These are phyloP conservation scores for Starmerella ratchasimensis DNA, from an alignment of 805 yeast species.

Conservation along the genomic window DNA sequence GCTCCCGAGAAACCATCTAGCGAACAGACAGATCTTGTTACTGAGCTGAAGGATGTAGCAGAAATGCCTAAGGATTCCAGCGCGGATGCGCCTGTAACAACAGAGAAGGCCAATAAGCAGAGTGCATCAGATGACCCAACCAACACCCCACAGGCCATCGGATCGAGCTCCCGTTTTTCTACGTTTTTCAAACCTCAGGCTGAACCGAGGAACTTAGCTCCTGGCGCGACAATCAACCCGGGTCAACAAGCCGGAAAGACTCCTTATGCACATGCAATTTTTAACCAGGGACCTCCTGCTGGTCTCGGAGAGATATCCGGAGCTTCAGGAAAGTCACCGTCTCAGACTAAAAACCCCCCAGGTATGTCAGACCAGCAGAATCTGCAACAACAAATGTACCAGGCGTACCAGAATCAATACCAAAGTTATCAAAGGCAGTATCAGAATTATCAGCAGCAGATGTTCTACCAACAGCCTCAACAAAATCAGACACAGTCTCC, in stretches of 20 bases:
- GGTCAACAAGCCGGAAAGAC: no score
- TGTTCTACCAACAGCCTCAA: no score
- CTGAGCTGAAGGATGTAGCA: neutral
- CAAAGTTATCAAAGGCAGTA: no score
- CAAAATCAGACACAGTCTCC: no score
- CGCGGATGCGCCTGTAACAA: neutral
- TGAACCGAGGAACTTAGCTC: neutral
- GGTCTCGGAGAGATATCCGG: neutral
- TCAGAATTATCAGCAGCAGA: no score
- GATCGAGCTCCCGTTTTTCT: slow-evolving; percentile 16
- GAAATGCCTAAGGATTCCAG: neutral
- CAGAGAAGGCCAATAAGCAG: neutral
- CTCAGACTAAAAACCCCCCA: neutral
- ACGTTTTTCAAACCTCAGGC: slow-evolving; percentile 16
- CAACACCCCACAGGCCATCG: slow-evolving; percentile 1
- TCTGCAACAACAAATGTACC: no score
- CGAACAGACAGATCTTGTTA: no score
- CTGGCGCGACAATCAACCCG: neutral
- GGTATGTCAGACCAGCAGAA: neutral
- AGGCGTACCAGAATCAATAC: no score
- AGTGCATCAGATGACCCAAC: slow-evolving; percentile 1
- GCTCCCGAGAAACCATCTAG: no score
- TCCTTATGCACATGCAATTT: neutral
- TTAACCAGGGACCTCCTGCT: neutral
- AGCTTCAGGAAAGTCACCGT: neutral